Percentiles rank a stretch among this genome's conserved stretches.
phyloP scores from a whole-genome alignment of 768 basidiomycete species.

The Artomyces pyxidatus region DNA sequence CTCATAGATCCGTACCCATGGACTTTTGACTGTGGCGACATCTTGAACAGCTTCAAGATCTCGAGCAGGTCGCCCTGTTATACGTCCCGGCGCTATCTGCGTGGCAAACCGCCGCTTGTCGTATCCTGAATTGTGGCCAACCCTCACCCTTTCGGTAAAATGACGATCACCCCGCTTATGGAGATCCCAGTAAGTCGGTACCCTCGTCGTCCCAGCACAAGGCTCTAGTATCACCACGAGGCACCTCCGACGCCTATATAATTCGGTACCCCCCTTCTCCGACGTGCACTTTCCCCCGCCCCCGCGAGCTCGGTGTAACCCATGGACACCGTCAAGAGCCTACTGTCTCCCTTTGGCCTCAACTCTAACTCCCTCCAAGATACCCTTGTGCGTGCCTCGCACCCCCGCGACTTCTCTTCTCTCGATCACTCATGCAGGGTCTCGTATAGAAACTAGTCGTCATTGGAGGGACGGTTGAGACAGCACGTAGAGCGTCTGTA shows the following conservation, averaged over 20 bases:
- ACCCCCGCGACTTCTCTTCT: neutral
- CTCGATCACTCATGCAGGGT: neutral
- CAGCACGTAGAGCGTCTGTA: constrained; percentile 69
- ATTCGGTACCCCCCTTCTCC: constrained; percentile 4
- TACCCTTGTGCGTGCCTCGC: constrained; percentile 48
- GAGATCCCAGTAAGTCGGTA: too few relatives aligned
- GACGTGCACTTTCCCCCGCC: constrained; percentile 12
- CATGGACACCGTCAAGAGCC: constrained; percentile 67
- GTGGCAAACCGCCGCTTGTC: too few relatives aligned
- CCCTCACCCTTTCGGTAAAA: too few relatives aligned
- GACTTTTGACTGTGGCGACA: too few relatives aligned
- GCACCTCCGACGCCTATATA: constrained; percentile 15
- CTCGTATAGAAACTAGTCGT: constrained; percentile 74
- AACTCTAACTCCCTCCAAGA: constrained; percentile 68
- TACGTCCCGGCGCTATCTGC: too few relatives aligned
- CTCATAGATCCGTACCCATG: too few relatives aligned
- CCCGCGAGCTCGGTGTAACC: constrained; percentile 4
- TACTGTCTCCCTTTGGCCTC: constrained; percentile 62
- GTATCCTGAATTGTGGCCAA: too few relatives aligned
- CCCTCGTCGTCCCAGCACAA: too few relatives aligned
- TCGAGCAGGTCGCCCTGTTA: too few relatives aligned
- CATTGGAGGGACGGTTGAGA: constrained; percentile 84
- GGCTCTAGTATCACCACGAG: constrained; percentile 16
- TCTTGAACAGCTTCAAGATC: too few relatives aligned
- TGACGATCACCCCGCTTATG: constrained; percentile 1